Conservation (phyloP, 352 stramenopile genomes). For the Pythium guiyangense region DNA sequence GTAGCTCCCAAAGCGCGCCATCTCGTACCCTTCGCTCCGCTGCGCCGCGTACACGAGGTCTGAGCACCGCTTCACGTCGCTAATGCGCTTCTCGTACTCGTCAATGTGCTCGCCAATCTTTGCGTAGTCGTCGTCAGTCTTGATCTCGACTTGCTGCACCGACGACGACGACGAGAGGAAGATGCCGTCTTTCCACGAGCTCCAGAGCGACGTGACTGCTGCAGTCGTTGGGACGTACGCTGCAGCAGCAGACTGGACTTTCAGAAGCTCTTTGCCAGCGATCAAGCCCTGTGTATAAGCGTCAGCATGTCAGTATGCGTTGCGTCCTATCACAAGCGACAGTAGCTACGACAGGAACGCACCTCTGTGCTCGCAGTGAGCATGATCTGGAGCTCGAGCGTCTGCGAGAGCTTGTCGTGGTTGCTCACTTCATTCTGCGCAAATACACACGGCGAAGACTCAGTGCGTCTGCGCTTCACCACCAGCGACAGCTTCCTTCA, state of each 20-base stretch:
- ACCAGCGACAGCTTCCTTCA: too few species aligned
- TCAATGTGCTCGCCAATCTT: slow-evolving; percentile 87
- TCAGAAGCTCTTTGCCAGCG: slow-evolving; percentile 77
- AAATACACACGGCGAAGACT: neutral
- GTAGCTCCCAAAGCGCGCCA: slow-evolving; percentile 84
- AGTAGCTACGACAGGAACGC: neutral
- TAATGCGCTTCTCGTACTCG: slow-evolving; percentile 81
- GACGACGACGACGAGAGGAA: slow-evolving; percentile 63
- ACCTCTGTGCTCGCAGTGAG: slow-evolving; percentile 81
- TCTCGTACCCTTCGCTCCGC: slow-evolving; percentile 79
- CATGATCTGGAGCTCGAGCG: slow-evolving; percentile 80
- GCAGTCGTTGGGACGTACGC: slow-evolving; percentile 75
- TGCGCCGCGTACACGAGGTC: slow-evolving; percentile 80
- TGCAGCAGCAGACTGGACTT: slow-evolving; percentile 65
- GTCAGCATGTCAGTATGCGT: neutral
- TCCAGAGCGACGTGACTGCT: slow-evolving; percentile 76
- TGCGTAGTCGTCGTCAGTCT: slow-evolving; percentile 83
- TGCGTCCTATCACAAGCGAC: neutral
- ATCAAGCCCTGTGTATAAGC: slow-evolving; percentile 59
- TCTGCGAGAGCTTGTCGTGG: slow-evolving; percentile 80
- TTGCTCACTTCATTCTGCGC: slow-evolving; percentile 83
- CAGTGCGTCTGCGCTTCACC: too few species aligned
- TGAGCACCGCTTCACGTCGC: slow-evolving; percentile 76
- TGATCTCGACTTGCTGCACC: slow-evolving; percentile 83
- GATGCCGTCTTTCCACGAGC: slow-evolving; percentile 74